Percentiles rank a stretch among this genome's conserved stretches.
These are phyloP conservation scores for Circinella minor DNA, from an alignment of 371 early-diverging fungal genomes.

Conservation along the genomic window DNA sequence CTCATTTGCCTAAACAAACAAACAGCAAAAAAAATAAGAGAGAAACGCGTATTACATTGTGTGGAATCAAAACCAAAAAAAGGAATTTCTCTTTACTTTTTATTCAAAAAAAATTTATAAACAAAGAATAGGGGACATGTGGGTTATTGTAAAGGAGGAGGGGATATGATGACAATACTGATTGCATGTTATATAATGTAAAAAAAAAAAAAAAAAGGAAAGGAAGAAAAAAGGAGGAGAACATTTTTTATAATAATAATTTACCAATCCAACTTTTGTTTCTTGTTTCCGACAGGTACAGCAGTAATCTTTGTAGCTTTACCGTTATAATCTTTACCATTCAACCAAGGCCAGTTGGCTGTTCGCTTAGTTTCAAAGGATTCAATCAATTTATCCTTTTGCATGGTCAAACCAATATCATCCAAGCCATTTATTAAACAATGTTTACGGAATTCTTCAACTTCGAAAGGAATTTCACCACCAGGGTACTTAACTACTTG, in stretches of 20 bases:
- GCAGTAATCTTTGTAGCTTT: slow-evolving; percentile 38
- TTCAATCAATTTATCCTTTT: slow-evolving; percentile 58
- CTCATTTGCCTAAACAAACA: no score
- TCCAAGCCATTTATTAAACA: slow-evolving; percentile 72
- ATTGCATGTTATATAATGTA: background rate
- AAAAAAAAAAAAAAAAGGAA: background rate
- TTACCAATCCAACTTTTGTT: slow-evolving; percentile 57
- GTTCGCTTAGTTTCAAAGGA: slow-evolving; percentile 60
- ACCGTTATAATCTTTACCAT: slow-evolving; percentile 57
- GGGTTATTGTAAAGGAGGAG: no score
- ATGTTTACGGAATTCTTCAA: slow-evolving; percentile 63
- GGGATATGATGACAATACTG: no score
- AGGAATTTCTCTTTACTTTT: no score
- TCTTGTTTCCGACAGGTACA: slow-evolving; percentile 29
- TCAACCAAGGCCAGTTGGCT: slow-evolving; percentile 65
- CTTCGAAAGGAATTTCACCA: slow-evolving; percentile 54
- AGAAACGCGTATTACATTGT: no score
- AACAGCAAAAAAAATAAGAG: no score
- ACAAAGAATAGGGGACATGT: no score
- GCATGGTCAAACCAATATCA: slow-evolving; percentile 74
- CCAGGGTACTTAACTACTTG: slow-evolving; percentile 49
- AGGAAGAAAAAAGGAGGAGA: background rate
- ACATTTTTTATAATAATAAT: background rate
- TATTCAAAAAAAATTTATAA: no score
- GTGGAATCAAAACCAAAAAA: no score